Conservation (phyloP, 768 basidiomycete genomes). For the Naematelia encephala region DNA sequence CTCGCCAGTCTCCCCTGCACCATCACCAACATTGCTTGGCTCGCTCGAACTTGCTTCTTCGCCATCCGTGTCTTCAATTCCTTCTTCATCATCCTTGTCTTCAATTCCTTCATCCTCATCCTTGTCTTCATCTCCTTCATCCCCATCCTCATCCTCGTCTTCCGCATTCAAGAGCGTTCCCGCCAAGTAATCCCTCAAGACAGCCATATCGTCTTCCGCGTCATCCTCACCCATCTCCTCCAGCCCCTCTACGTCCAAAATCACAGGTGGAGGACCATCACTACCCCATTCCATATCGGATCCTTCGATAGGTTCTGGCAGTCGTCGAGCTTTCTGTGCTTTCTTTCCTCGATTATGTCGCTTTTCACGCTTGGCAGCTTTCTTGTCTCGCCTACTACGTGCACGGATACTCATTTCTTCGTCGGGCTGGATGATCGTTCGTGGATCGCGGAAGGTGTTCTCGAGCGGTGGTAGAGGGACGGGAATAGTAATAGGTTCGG, state of each 20-base stretch:
- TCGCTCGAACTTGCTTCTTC: neutral
- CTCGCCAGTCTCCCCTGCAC: neutral
- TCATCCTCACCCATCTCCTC: slow-evolving; percentile 21
- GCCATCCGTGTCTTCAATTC: neutral
- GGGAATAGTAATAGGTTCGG: slow-evolving; percentile 36
- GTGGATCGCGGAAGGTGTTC: slow-evolving; percentile 18
- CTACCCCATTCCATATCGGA: slow-evolving; percentile 51
- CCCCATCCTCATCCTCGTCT: slow-evolving; percentile 10
- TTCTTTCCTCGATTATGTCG: slow-evolving; percentile 12
- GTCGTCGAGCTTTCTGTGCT: slow-evolving; percentile 16
- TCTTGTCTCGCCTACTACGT: slow-evolving; percentile 20
- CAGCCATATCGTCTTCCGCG: slow-evolving; percentile 26
- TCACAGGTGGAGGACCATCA: slow-evolving; percentile 36
- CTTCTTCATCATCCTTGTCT: slow-evolving; percentile 9
- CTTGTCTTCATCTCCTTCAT: neutral
- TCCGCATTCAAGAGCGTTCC: slow-evolving; percentile 33
- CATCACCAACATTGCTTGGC: slow-evolving; percentile 1
- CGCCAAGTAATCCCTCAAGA: slow-evolving; percentile 40
- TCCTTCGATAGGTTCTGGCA: slow-evolving; percentile 27
- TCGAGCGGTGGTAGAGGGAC: slow-evolving; percentile 1
- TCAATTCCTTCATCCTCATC: no score
- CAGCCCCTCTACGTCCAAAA: slow-evolving; percentile 17
- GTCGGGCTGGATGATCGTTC: neutral
- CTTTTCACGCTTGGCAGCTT: slow-evolving; percentile 35
- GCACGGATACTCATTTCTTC: slow-evolving; percentile 6